These are phyloP conservation scores for Stropharia rugosoannulata DNA, from an alignment of 768 basidiomycete species.

Conservation along the genomic window DNA sequence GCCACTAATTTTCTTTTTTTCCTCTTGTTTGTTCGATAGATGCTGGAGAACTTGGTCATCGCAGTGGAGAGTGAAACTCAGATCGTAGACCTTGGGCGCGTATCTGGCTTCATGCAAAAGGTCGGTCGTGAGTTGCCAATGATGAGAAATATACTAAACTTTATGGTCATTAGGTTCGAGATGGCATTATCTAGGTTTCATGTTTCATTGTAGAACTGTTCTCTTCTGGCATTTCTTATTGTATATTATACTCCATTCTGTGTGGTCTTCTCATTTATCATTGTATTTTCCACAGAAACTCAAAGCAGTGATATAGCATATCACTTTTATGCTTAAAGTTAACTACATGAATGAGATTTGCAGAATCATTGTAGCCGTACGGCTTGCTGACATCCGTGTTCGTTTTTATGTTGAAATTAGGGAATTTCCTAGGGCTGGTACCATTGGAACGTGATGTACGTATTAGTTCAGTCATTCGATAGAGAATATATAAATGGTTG, in stretches of 20 bases:
- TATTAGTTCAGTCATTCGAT: too few species aligned
- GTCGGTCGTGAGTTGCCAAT: conserved; percentile 32
- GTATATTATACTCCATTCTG: conserved; percentile 13
- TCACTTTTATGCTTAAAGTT: neutral
- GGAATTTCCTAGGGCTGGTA: too few species aligned
- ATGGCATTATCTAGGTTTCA: conserved; percentile 52
- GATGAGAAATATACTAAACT: neutral
- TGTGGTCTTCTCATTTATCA: neutral
- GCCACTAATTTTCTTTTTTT: conserved; percentile 12
- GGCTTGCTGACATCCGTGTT: too few species aligned
- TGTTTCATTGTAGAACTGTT: neutral
- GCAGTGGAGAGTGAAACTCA: conserved; percentile 88
- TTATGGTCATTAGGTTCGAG: conserved; percentile 44
- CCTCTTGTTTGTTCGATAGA: conserved; percentile 37
- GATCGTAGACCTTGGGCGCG: conserved; percentile 78
- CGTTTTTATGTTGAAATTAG: too few species aligned
- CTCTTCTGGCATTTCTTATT: conserved; percentile 14
- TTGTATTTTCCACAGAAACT: neutral
- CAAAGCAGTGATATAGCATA: neutral
- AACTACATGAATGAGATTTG: too few species aligned
- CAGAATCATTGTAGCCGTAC: too few species aligned
- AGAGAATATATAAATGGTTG: neutral
- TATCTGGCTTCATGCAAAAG: conserved; percentile 92
- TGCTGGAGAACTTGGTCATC: conserved; percentile 81
- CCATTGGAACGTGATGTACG: too few species aligned